phyloP scores from a whole-genome alignment of 805 yeast genomes.

The Saccharomyces paradoxus region DNA sequence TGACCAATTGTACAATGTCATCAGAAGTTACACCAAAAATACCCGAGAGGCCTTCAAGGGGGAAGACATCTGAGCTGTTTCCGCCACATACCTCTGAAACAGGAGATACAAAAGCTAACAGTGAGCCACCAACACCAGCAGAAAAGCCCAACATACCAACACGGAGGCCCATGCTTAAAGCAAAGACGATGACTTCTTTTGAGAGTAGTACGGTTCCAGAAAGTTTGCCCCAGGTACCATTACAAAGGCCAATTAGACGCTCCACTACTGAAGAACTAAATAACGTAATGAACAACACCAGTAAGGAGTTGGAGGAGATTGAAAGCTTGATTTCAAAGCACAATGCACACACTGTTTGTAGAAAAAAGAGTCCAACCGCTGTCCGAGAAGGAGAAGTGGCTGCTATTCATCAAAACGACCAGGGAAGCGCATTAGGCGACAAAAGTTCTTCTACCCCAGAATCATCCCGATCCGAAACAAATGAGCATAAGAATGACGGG shows the following conservation, averaged over 20 bases:
- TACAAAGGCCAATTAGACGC: conserved; percentile 7
- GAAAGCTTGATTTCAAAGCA: conserved; percentile 5
- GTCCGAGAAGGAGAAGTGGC: background rate
- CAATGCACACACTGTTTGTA: background rate
- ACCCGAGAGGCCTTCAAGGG: conserved; percentile 27
- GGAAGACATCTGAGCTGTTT: background rate
- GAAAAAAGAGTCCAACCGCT: background rate
- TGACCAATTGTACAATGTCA: conserved; percentile 5
- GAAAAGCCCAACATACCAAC: conserved; percentile 5
- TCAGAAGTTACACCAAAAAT: conserved; percentile 18
- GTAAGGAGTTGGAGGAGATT: conserved; percentile 10
- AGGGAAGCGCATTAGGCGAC: background rate
- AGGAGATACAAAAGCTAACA: conserved; percentile 16
- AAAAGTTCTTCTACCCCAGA: background rate
- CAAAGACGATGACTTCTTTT: conserved; percentile 2
- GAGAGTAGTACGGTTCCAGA: conserved; percentile 1
- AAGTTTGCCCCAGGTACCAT: conserved; percentile 4
- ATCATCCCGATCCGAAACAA: background rate
- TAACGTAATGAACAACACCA: conserved; percentile 5
- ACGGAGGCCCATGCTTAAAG: conserved; percentile 5
- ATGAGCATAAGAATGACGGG: background rate
- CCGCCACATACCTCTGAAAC: conserved; percentile 1
- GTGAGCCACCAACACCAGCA: conserved; percentile 6
- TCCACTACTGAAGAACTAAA: conserved; percentile 10
- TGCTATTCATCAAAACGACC: conserved; percentile 1